phyloP scores from a whole-genome alignment of 306 rosid species.

The Sphenostylis stenocarpa region DNA sequence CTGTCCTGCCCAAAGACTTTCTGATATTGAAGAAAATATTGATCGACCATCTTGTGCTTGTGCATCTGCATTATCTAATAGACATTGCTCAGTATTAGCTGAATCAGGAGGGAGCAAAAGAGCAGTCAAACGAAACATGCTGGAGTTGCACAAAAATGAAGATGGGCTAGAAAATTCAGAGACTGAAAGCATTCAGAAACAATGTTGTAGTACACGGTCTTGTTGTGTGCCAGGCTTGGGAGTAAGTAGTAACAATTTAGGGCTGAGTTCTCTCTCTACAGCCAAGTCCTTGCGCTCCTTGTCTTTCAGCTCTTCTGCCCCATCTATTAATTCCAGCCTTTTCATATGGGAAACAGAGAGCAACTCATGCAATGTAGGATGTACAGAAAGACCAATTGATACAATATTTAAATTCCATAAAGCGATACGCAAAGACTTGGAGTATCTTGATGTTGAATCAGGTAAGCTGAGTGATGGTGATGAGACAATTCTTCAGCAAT shows the following conservation, averaged over 20 bases:
- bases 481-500: slow-evolving; percentile 70
- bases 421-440: slow-evolving; percentile 97
- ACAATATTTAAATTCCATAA: slow-evolving; percentile 95
- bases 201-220: slow-evolving; percentile 59
- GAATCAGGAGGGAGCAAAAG: slow-evolving; percentile 54
- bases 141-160: slow-evolving; percentile 43
- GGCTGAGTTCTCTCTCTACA: slow-evolving; percentile 65
- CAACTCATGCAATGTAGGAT: slow-evolving; percentile 56
- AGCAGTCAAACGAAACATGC: slow-evolving; percentile 54
- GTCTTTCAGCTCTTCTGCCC: slow-evolving; percentile 89
- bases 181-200: slow-evolving; percentile 51
- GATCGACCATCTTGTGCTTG: slow-evolving; percentile 54
- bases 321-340: slow-evolving; percentile 93
- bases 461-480: slow-evolving; percentile 86
- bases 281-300: slow-evolving; percentile 85
- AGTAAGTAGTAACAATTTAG: slow-evolving; percentile 79
- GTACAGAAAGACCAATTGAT: slow-evolving; percentile 89
- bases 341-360: slow-evolving; percentile 86
- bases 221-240: slow-evolving; percentile 96
- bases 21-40: slow-evolving; percentile 72
- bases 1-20: slow-evolving; percentile 73
- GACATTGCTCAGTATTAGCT: slow-evolving; percentile 53
- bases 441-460: slow-evolving; percentile 95
- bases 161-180: slow-evolving; percentile 43
- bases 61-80: slow-evolving; percentile 53